Base-by-base conservation (phyloP, 805 yeast species). In the Nakazawaea ishiwadae region DNA sequence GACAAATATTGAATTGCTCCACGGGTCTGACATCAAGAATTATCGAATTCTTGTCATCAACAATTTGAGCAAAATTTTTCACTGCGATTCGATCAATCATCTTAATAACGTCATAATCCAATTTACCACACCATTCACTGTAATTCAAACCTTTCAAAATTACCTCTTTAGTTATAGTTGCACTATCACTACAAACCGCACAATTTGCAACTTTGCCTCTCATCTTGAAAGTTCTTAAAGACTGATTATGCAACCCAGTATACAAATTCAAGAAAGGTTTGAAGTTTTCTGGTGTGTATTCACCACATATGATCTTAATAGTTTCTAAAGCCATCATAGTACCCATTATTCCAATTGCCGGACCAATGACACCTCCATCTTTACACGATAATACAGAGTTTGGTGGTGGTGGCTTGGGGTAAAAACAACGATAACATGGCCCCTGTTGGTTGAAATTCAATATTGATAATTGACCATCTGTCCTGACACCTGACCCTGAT, bases 391-490 rank as follows among this genome's bases (percentile, higher is more conserved):
- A 75, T 1, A 90, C 88, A 1, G 84, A 69, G 44, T 77, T 81
- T 1, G 96, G 85, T 1, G 90, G 79, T 0, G 99, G 97, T 0
- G 98, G 96, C 6, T 65, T 65, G 0, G 99, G 98, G 51, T 85
- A 87, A 60, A 90, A 79, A 56, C 99, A 93, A 46, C 99, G 67
- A 56, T 93, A 93, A 58, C 99, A 93, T 0, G 99, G 99, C 0
- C 96, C 96, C 3, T 46, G 40, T 16, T 68, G 65, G 23, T 65
- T 58, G 56, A 71, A 88, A 60, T 90, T 87, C 44, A 89, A 67
- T 0, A 93, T 73, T 0, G 87, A 68, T 28, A 95, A 58, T 56
- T 93, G 99, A 4, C 99, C 99, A 48, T 93, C 98, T 0, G 95
- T 73, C 50, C 82, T 81, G 39, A 93, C 68, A 0, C 98, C 98